A percentile compares a stretch with the other conserved stretches of the same genome.
These are phyloP conservation scores for Venturia carpophila DNA, from an alignment of 2,329 filamentous ascomycete species.

Conservation along the genomic window DNA sequence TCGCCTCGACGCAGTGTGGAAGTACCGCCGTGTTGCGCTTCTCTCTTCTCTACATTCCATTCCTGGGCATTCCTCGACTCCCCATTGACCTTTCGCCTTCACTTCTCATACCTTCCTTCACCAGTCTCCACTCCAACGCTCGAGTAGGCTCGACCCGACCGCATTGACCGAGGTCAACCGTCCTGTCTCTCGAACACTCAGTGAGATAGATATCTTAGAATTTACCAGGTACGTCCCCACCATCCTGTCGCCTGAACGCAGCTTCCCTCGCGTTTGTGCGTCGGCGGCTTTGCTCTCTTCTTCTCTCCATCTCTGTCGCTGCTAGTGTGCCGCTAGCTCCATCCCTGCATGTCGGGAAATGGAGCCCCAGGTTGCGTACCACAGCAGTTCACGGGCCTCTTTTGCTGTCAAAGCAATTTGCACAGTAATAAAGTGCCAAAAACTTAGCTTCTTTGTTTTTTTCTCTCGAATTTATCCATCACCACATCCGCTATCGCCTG, in stretches of 20 bases:
- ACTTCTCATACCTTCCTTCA: slow-evolving; percentile 5
- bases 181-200: not conserved
- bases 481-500: not conserved
- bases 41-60: not conserved
- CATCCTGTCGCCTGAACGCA: not conserved
- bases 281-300: not conserved
- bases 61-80: not conserved
- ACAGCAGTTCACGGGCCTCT: not conserved
- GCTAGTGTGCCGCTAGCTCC: not conserved
- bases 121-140: not conserved
- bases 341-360: not conserved
- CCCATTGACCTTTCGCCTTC: not conserved
- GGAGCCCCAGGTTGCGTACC: not conserved
- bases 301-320: not conserved
- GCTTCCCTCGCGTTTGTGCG: not conserved
- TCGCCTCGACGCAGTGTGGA: not conserved
- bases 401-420: not conserved
- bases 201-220: not conserved
- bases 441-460: not conserved
- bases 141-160: not conserved
- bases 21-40: not conserved
- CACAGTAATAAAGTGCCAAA: not conserved
- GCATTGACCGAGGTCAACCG: not conserved
- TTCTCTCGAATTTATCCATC: not conserved
- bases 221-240: not conserved